Evolutionary conservation across 805 yeast species (phyloP), one percentile per base, ranked within the genome.

Genomic region (Saturnispora galanensis): DNA sequence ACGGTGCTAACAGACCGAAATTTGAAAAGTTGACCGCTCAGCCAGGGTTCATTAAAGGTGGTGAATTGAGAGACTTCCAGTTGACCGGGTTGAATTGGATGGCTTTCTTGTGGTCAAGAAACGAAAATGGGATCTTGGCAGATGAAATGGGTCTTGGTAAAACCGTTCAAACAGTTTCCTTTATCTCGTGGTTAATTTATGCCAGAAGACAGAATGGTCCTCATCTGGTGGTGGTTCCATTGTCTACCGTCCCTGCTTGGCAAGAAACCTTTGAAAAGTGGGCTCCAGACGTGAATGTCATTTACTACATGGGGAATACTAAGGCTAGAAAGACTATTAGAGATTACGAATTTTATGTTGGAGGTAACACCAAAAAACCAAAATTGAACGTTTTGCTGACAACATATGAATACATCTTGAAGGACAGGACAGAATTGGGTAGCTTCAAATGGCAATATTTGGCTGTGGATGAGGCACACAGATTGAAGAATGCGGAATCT

Each of bases 61-160:
- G 97, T 41, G 93, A 84, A 61, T 72, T 93, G 51, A 78, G 98
- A 62, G 98, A 93, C 67, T 93, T 93, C 75, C 99, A 93, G 69
- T 73, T 93, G 62, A 93, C 98, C 0, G 99, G 99, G 46, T 74
- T 93, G 50, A 93, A 93, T 64, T 93, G 99, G 99, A 93, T 93
- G 98, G 98, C 98, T 0, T 93, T 90, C 61, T 68, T 93, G 49
- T 93, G 98, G 98, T 86, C 96, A 4, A 77, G 97, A 56, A 86
- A 90, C 63, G 97, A 93, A 66, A 93, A 93, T 63, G 97, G 98
- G 45, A 93, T 93, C 41, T 68, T 93, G 35, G 98, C 98, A 4
- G 98, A 93, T 68, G 98, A 93, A 64, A 93, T 93, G 98, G 98
- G 98, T 45, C 73, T 93, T 44, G 98, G 98, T 51, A 93, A 93